A percentile compares a stretch with the other conserved stretches of the same genome.
Conservation (phyloP, 768 basidiomycete genomes). For the Panellus pusillus region DNA sequence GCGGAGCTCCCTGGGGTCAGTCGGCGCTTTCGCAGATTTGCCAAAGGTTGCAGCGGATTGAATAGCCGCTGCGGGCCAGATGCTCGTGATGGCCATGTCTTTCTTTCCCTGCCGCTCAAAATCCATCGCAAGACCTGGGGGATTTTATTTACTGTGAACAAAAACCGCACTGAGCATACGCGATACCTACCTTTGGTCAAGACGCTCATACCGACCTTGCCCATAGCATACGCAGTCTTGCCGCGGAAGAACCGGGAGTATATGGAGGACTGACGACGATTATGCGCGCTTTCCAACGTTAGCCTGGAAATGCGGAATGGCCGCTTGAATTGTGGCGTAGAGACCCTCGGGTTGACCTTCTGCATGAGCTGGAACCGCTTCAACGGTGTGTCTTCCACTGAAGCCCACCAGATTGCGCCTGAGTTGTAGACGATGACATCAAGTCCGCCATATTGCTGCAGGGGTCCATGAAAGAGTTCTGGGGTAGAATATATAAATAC, state of each 20-base stretch:
- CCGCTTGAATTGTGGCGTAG: slow-evolving; percentile 17
- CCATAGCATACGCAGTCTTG: slow-evolving; percentile 24
- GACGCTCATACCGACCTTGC: slow-evolving; percentile 23
- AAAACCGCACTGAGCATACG: no score
- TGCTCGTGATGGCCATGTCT: slow-evolving; percentile 23
- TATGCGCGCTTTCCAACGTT: slow-evolving; percentile 16
- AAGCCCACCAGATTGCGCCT: slow-evolving; percentile 24
- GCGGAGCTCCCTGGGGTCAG: slow-evolving; percentile 10
- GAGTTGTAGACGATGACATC: slow-evolving; percentile 22
- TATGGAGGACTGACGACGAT: slow-evolving; percentile 24
- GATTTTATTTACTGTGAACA: no score
- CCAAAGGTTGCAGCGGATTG: slow-evolving; percentile 17
- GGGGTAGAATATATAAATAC: neutral
- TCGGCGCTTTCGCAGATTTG: neutral
- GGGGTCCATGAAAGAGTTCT: neutral
- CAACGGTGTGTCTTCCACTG: slow-evolving; percentile 19
- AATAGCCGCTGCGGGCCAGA: slow-evolving; percentile 21
- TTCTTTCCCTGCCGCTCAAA: slow-evolving; percentile 18
- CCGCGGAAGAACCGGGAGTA: slow-evolving; percentile 24
- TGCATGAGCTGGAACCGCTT: slow-evolving; percentile 22
- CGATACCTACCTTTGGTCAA: slow-evolving; percentile 11
- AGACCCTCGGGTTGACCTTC: slow-evolving; percentile 21
- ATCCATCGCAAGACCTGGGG: slow-evolving; percentile 18
- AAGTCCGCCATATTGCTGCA: slow-evolving; percentile 16
- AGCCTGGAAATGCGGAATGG: slow-evolving; percentile 16